A percentile compares a stretch with the other conserved stretches of the same genome.
Conservation (phyloP, 148 eudicot genomes). For the Hydrangea macrophylla region DNA sequence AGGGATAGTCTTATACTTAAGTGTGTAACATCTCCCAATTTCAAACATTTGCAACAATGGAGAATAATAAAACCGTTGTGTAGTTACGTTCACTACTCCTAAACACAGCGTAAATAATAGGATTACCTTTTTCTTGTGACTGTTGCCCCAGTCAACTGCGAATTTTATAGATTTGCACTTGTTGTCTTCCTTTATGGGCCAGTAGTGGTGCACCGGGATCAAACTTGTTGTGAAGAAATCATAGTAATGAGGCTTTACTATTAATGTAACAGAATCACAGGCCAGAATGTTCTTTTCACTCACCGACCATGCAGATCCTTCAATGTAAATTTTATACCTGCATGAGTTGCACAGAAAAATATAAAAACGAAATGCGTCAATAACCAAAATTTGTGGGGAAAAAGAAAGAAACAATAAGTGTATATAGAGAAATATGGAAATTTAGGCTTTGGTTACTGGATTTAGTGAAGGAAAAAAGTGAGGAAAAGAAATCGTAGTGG, state of each 20-base stretch:
- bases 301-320: constrained; percentile 88
- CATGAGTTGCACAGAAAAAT: background rate
- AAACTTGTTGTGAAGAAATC: constrained; percentile 75
- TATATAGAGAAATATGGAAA: background rate
- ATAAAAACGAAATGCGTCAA: background rate
- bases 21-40: background rate
- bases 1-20: background rate
- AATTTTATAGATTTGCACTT: constrained; percentile 74
- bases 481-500: too few species aligned
- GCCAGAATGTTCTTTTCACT: constrained; percentile 81
- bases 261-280: constrained; percentile 58
- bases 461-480: background rate
- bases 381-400: background rate
- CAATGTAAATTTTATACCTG: constrained; percentile 80
- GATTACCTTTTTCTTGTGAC: constrained; percentile 56
- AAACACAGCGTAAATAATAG: background rate
- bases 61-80: background rate
- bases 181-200: constrained; percentile 63
- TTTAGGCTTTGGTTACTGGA: too few species aligned
- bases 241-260: constrained; percentile 57
- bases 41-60: background rate
- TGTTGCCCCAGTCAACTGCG: constrained; percentile 83
- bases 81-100: background rate
- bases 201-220: constrained; percentile 65
- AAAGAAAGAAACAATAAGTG: background rate